Base-by-base conservation (phyloP, 139 green algal genomes). In the Gonium pectorale region DNA sequence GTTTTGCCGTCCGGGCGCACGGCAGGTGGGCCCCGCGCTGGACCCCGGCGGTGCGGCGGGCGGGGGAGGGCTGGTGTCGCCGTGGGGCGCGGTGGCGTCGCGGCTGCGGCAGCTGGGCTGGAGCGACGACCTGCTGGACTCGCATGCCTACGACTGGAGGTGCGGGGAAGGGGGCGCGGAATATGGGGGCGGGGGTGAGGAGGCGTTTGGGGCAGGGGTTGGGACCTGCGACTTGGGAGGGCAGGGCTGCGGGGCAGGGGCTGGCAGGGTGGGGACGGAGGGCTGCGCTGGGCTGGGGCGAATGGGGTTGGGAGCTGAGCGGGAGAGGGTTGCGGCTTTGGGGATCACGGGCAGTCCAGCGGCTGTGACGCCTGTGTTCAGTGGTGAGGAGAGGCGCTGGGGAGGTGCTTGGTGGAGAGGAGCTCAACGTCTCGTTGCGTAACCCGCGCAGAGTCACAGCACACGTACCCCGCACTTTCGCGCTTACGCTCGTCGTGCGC, bases 81-180 rank as follows among this genome's bases (percentile, higher is more conserved):
- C 64, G 7, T 78, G 64, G 64, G 67, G 33, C 79, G 21, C 64
- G 11, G 19, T 85, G 24, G 43, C 15, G 0, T 1, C 5, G 6
- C 41, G 27, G 40, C 79, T 85, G 33, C 33, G 46, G 44, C 40
- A 26, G 49, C 64, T 31, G 64, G 79, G 79, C 2, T 85, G 79
- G 79, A 37, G 13, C 0, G 64, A 67, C 27, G 79, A 77, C 26
- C 37, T 44, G 46, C 35, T 85, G 17, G 44, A 67, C 26, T 15
- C 37, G 46, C 63, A 75, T 40, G 5, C 63, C 15, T 85, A 85
- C 64, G 79, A 85, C 35, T 85, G 64, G 64, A 85, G 79, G 79
- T 85, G 37, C 0, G 67, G 43, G 31, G 3, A 22, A 51, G 44
- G 7, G 41, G 62, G 7, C 7, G n/a, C 62, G 62, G 62, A 13